Conservation (phyloP, 2,329 filamentous ascomycete species). For the Zopfia rhizophila region DNA sequence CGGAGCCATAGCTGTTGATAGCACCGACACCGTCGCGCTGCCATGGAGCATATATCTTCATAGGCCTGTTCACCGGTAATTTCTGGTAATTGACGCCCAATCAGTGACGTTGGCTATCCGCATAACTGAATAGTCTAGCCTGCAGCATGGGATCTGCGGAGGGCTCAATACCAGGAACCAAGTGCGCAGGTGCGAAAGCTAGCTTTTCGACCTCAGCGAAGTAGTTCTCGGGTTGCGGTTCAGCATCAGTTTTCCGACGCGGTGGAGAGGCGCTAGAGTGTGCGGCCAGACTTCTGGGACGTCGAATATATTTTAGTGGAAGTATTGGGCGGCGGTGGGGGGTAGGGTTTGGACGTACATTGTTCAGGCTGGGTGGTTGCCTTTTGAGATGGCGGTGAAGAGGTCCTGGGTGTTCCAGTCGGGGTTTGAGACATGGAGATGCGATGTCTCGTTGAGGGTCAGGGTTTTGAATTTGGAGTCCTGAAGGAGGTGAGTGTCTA, state of each 20-base stretch:
- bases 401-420: too few relatives aligned
- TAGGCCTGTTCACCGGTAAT: slow-evolving; percentile 61
- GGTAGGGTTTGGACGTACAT: slow-evolving; percentile 60
- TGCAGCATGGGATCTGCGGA: slow-evolving; percentile 74
- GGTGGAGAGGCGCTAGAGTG: slow-evolving; percentile 57
- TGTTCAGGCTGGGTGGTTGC: too few relatives aligned
- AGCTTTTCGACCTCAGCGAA: slow-evolving; percentile 73
- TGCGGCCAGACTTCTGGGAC: slow-evolving; percentile 62
- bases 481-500: too few relatives aligned
- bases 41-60: slow-evolving; percentile 70
- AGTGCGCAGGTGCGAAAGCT: slow-evolving; percentile 71
- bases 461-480: too few relatives aligned
- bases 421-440: too few relatives aligned
- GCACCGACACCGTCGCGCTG: slow-evolving; percentile 77
- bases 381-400: too few relatives aligned
- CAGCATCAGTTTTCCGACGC: slow-evolving; percentile 58
- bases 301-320: slow-evolving; percentile 61
- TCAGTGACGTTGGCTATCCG: slow-evolving; percentile 67
- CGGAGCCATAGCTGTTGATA: slow-evolving; percentile 68
- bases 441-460: too few relatives aligned
- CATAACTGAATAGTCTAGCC: slow-evolving; percentile 73
- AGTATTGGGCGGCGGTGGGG: slow-evolving; percentile 56
- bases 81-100: slow-evolving; percentile 66
- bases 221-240: slow-evolving; percentile 65
- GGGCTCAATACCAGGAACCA: slow-evolving; percentile 71